phyloP scores from a whole-genome alignment of 2,329 filamentous ascomycete genomes.

The Hymenoscyphus infarciens region DNA sequence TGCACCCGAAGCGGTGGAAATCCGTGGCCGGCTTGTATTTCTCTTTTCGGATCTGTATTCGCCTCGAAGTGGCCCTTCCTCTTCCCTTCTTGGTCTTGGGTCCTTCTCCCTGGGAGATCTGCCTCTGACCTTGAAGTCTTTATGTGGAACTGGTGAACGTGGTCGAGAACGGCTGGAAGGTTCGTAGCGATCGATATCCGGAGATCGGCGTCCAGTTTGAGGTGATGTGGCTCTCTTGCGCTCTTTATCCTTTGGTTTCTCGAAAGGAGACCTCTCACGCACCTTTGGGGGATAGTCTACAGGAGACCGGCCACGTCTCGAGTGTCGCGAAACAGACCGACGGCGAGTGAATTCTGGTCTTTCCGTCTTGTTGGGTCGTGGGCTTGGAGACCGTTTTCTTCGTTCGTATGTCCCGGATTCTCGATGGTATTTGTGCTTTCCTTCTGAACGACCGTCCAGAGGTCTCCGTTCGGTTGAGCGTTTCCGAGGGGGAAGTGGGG shows the following conservation, averaged over 20 bases:
- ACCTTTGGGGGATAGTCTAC: constrained; percentile 19
- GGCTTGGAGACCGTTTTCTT: constrained; percentile 32
- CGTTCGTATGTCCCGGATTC: constrained; percentile 28
- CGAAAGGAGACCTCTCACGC: constrained; percentile 25
- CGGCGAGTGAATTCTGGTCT: constrained; percentile 25
- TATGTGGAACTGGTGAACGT: constrained; percentile 30
- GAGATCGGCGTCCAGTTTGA: constrained; percentile 23
- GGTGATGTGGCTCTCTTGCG: constrained; percentile 26
- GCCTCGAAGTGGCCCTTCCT: constrained; percentile 9
- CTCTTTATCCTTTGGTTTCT: constrained; percentile 24
- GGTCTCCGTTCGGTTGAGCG: constrained; percentile 29
- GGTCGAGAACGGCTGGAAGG: constrained; percentile 29
- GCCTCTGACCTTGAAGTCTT: constrained; percentile 26
- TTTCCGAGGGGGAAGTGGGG: constrained; percentile 30
- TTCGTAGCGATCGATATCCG: constrained; percentile 32
- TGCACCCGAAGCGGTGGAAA: constrained; percentile 30
- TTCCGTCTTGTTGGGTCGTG: constrained; percentile 15
- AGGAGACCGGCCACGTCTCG: constrained; percentile 24
- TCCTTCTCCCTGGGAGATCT: constrained; percentile 27
- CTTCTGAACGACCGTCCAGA: constrained; percentile 22
- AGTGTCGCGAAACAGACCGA: constrained; percentile 20
- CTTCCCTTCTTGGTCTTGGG: constrained; percentile 12
- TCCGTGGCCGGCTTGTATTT: constrained; percentile 19
- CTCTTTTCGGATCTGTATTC: constrained; percentile 28
- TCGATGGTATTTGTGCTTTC: constrained; percentile 27